Percentiles rank a stretch among this genome's conserved stretches.
Conservation (phyloP, 169 alveolate genomes). For the Amoebophrya sp. region DNA sequence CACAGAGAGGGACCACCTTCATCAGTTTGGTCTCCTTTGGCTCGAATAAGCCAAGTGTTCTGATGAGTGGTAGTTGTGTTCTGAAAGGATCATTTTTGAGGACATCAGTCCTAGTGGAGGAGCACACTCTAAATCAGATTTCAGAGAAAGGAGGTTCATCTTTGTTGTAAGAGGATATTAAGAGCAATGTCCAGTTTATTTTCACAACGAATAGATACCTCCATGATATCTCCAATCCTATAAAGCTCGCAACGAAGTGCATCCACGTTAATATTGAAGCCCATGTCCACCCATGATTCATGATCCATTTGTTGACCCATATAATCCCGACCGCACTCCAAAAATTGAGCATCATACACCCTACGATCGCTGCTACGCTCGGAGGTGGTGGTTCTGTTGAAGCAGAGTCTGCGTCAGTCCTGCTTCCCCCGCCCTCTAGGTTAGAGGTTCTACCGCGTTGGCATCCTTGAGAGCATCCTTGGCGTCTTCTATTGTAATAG, state of each 20-base stretch:
- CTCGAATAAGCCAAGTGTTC: neutral
- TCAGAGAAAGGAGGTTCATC: too few relatives aligned
- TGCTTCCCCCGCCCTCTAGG: too few relatives aligned
- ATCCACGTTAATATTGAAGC: constrained; percentile 4
- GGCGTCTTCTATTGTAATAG: too few relatives aligned
- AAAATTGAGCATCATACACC: constrained; percentile 27
- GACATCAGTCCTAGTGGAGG: neutral
- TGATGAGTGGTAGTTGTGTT: neutral
- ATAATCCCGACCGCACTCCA: constrained; percentile 26
- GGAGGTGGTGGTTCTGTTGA: neutral
- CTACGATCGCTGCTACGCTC: neutral
- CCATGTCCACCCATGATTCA: constrained; percentile 30
- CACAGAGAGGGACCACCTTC: neutral
- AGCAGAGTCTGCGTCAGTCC: too few relatives aligned
- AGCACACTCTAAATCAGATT: too few relatives aligned
- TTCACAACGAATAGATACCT: too few relatives aligned
- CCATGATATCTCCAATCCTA: constrained; percentile 24
- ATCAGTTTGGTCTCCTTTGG: neutral
- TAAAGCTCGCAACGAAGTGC: constrained; percentile 35
- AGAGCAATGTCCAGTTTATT: too few relatives aligned
- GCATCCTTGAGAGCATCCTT: too few relatives aligned
- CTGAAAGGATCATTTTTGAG: neutral
- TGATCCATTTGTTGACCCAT: constrained; percentile 28
- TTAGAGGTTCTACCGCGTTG: too few relatives aligned
- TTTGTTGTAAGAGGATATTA: too few relatives aligned